Conservation (phyloP, 805 yeast genomes). For the Cyberlindnera xishuangbannaensis region DNA sequence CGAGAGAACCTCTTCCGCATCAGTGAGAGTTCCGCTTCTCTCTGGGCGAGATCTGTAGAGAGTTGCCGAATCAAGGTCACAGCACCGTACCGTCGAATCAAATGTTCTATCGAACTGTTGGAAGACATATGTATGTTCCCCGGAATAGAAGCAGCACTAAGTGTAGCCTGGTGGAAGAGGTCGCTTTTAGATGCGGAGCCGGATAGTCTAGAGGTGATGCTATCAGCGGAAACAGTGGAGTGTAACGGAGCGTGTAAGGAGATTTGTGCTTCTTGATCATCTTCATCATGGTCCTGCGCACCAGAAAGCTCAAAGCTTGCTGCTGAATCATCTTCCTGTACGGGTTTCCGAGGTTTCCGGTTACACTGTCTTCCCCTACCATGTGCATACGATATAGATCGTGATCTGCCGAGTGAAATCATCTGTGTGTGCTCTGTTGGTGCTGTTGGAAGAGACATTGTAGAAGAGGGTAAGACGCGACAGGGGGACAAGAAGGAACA, state of each 20-base stretch:
- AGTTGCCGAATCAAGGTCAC: conserved; percentile 38
- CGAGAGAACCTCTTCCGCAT: conserved; percentile 29
- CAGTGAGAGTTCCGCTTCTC: conserved; percentile 41
- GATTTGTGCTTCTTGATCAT: too few relatives aligned
- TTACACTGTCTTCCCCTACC: too few relatives aligned
- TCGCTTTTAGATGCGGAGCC: conserved; percentile 1
- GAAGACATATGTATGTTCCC: conserved; percentile 32
- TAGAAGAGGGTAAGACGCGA: too few relatives aligned
- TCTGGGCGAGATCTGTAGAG: conserved; percentile 40
- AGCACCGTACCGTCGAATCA: conserved; percentile 30
- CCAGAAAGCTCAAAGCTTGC: background rate
- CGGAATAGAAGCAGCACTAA: conserved; percentile 22
- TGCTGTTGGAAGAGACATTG: too few relatives aligned
- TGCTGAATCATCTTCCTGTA: too few relatives aligned
- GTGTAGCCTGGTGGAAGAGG: conserved; percentile 14
- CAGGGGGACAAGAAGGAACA: too few relatives aligned
- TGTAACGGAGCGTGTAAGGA: conserved; percentile 13
- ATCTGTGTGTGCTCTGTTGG: too few relatives aligned
- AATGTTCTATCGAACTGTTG: conserved; percentile 24
- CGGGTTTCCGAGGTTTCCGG: too few relatives aligned
- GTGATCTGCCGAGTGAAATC: too few relatives aligned
- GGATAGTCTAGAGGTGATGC: conserved; percentile 8
- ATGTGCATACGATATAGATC: too few relatives aligned
- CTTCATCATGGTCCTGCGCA: conserved; percentile 1
- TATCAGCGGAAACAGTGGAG: conserved; percentile 12